Conservation (phyloP, 2,329 filamentous ascomycete species). For the Pseudodiploospora longispora region DNA sequence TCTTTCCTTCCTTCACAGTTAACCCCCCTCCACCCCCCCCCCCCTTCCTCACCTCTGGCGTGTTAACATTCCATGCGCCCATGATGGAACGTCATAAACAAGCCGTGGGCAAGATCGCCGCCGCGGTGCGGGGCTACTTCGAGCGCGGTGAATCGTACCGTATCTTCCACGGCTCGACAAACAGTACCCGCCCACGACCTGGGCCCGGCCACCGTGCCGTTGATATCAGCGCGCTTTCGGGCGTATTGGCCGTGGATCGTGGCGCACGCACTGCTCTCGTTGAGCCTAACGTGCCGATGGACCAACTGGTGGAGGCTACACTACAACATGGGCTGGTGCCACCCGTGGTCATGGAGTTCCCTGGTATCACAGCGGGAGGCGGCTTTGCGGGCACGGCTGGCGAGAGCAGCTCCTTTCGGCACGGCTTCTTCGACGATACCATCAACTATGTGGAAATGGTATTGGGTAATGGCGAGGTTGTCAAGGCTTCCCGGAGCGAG, state of each 20-base stretch:
- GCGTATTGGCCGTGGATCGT: slow-evolving; percentile 57
- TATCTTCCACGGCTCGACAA: slow-evolving; percentile 71
- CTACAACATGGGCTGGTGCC: slow-evolving; percentile 59
- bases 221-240: slow-evolving; percentile 56
- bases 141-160: slow-evolving; percentile 52
- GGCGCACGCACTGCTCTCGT: slow-evolving; percentile 52
- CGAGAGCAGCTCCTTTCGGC: slow-evolving; percentile 60
- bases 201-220: slow-evolving; percentile 29
- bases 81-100: slow-evolving; percentile 44
- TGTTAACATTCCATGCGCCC: background rate
- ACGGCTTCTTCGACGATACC: slow-evolving; percentile 64
- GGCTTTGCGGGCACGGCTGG: slow-evolving; percentile 64
- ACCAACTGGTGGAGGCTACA: slow-evolving; percentile 57
- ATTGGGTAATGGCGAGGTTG: slow-evolving; percentile 56
- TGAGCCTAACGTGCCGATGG: slow-evolving; percentile 71
- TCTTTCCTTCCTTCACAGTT: background rate
- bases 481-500: slow-evolving; percentile 38
- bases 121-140: slow-evolving; percentile 40
- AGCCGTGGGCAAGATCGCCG: slow-evolving; percentile 39
- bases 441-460: slow-evolving; percentile 61
- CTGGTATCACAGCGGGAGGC: slow-evolving; percentile 65
- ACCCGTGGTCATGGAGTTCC: slow-evolving; percentile 69
- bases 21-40: slow-evolving; percentile 2
- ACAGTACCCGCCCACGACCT: slow-evolving; percentile 54
- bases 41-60: background rate